These are phyloP conservation scores for Rhizopus microsporus DNA, from an alignment of 371 early-diverging fungal genomes.

Conservation along the genomic window DNA sequence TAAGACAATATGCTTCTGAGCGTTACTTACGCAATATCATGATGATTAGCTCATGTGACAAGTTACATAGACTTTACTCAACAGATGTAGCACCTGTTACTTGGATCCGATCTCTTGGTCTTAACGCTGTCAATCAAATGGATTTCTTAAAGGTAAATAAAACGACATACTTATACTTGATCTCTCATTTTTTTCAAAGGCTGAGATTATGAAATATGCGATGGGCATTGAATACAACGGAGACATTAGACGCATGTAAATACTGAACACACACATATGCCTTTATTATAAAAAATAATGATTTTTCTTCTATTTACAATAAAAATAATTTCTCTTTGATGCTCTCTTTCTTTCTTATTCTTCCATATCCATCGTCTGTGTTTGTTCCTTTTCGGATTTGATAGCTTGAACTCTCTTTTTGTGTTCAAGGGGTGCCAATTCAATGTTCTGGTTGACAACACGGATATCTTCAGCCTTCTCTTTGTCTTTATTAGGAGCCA, in stretches of 20 bases:
- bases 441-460: conserved; percentile 83
- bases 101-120: conserved; percentile 68
- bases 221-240: conserved; percentile 58
- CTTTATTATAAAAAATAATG: neutral
- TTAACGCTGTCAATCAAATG: conserved; percentile 63
- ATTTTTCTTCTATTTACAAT: conserved; percentile 5
- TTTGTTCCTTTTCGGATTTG: conserved; percentile 55
- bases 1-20: conserved; percentile 75
- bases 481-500: conserved; percentile 78
- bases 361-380: conserved; percentile 64
- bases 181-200: conserved; percentile 22
- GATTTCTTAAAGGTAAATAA: conserved; percentile 60
- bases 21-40: conserved; percentile 80
- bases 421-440: conserved; percentile 74
- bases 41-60: conserved; percentile 86
- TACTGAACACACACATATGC: neutral
- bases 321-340: neutral
- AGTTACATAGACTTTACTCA: conserved; percentile 75
- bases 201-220: conserved; percentile 65
- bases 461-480: conserved; percentile 75
- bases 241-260: conserved; percentile 17
- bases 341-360: conserved; percentile 30
- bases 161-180: neutral
- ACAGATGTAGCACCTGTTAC: conserved; percentile 63
- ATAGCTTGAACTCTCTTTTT: conserved; percentile 61